A percentile compares a stretch with the other conserved stretches of the same genome.
Evolutionary conservation across 257 asterid species (phyloP).

Genomic region (Gardenia jasminoides): DNA sequence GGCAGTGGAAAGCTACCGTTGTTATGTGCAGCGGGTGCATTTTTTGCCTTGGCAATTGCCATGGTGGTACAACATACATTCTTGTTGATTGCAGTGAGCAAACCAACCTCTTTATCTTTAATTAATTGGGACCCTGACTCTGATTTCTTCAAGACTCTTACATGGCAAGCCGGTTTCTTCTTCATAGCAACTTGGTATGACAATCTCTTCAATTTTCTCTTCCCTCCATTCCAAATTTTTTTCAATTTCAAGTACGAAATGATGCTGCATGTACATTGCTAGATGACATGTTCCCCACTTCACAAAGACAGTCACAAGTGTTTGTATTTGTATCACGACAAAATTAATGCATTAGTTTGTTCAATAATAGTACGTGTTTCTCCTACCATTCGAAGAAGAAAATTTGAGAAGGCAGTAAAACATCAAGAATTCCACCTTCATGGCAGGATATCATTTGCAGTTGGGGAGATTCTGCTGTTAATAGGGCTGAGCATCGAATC

Average conservation of each 20-base stretch:
- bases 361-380: no score
- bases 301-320: no score
- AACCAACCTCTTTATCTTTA: conserved; percentile 42
- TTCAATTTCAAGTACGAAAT: no score
- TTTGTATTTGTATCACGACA: no score
- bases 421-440: background rate
- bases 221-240: background rate
- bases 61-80: conserved; percentile 67
- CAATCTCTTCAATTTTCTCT: background rate
- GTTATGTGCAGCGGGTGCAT: conserved; percentile 63
- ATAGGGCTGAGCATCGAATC: conserved; percentile 84
- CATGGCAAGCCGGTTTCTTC: conserved; percentile 80
- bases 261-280: no score
- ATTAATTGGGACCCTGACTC: conserved; percentile 59
- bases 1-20: conserved; percentile 64
- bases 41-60: conserved; percentile 65
- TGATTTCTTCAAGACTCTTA: conserved; percentile 37
- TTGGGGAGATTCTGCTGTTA: conserved; percentile 71
- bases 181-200: conserved; percentile 73
- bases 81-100: conserved; percentile 56
- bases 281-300: no score
- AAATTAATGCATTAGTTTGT: no score
- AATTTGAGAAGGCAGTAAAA: no score
- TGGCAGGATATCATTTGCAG: conserved; percentile 67
- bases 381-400: no score